Evolutionary conservation across 192 early-diverging fungal genomes (phyloP), one percentile per base, ranked within the genome.

Genomic region (Rhizophlyctis rosea): DNA sequence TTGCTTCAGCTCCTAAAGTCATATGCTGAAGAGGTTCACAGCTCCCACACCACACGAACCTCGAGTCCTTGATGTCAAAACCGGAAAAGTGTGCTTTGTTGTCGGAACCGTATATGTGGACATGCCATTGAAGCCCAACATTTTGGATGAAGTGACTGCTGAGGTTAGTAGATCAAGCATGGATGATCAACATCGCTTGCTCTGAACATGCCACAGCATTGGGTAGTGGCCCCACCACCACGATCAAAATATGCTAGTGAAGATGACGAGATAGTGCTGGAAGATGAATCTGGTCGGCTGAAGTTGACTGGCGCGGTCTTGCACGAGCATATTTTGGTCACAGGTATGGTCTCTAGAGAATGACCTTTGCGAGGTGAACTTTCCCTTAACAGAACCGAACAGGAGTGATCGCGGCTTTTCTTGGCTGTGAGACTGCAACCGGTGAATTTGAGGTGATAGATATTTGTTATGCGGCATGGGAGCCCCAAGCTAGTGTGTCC

Each of bases 271-370:
- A 67, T 89, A 23, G 74, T 80, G 25, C 64, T 97, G 48, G 96
- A 98, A 69, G 96, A 98, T 71, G 94, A 97, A 62, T 95, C 91
- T 3, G 95, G 94, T 13, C 80, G 96, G 29, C 80, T 98, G 16
- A 80, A 80, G 32, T 73, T 98, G 18, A 76, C 75, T 18, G 94
- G 94, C 13, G 36, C 65, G 1, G 60, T 73, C 29, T 33, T 96
- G 16, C 65, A 76, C 18, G 51, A 56, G 31, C 73, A 77, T 11
- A 58, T 72, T 18, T 68, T 95, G 21, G 87, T 91, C 9, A 94
- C 95, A 1, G 95, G 89, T 85, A 47, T 49, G 34, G 4, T 35
- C 2, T n/a, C n/a, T n/a, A n/a, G n/a, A n/a, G n/a, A n/a, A n/a
- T n/a, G n/a, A n/a, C n/a, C n/a, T n/a, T n/a, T n/a, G n/a, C n/a